Percentiles rank a stretch among this genome's conserved stretches.
phyloP scores from a whole-genome alignment of 2,329 filamentous ascomycete genomes.

The Epichloe hybrida region DNA sequence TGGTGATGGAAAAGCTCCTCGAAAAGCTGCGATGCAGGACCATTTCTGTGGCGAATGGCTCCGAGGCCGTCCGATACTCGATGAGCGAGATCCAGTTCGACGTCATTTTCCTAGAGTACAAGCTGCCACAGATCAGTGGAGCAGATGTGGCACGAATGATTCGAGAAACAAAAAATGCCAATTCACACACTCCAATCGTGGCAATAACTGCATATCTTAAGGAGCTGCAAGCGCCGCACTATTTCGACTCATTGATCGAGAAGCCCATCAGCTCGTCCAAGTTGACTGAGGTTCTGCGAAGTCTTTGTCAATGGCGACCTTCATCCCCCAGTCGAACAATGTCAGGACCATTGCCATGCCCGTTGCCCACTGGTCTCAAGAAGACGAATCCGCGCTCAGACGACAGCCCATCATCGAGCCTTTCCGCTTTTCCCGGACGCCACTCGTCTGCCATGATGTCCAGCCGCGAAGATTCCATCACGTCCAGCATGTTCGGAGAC shows the following conservation, averaged over 20 bases:
- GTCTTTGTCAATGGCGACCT: slow-evolving; percentile 87
- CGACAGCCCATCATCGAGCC: slow-evolving; percentile 74
- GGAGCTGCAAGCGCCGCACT: slow-evolving; percentile 84
- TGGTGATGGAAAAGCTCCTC: slow-evolving; percentile 97
- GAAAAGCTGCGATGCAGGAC: slow-evolving; percentile 93
- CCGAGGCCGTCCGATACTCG: slow-evolving; percentile 84
- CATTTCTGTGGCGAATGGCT: slow-evolving; percentile 78
- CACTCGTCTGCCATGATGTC: slow-evolving; percentile 68
- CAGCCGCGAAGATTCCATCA: slow-evolving; percentile 78
- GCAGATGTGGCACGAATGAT: slow-evolving; percentile 96
- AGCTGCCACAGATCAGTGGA: slow-evolving; percentile 86
- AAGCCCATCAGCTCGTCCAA: slow-evolving; percentile 93
- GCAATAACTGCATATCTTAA: slow-evolving; percentile 97
- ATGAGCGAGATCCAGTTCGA: slow-evolving; percentile 98
- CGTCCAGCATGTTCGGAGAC: slow-evolving; percentile 78
- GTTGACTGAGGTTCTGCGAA: slow-evolving; percentile 73
- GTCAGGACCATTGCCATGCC: slow-evolving; percentile 37
- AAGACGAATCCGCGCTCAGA: slow-evolving; percentile 51
- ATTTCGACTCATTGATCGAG: slow-evolving; percentile 90
- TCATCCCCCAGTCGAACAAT: slow-evolving; percentile 38
- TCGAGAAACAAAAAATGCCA: slow-evolving; percentile 88
- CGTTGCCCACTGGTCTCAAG: slow-evolving; percentile 50
- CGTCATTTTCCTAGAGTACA: slow-evolving; percentile 96
- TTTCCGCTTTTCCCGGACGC: slow-evolving; percentile 54
- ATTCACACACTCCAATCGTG: slow-evolving; percentile 87